phyloP scores from a whole-genome alignment of 345 rosid genomes.

The Trapa incisa region DNA sequence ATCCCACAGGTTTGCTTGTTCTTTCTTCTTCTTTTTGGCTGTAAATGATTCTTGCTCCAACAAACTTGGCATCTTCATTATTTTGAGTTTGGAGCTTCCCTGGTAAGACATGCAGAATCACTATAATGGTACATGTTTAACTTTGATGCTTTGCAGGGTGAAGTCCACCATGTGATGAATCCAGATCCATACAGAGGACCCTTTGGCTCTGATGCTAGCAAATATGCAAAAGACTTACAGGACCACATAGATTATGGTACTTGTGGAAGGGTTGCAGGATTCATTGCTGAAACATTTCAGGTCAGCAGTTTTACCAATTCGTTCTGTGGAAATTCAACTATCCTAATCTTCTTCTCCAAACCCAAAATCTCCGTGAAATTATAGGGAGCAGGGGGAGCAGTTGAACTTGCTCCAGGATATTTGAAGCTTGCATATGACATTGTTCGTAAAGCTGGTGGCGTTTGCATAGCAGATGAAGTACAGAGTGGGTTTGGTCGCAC shows the following conservation, averaged over 20 bases:
- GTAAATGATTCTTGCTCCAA: not conserved
- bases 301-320: constrained; percentile 17
- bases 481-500: constrained; percentile 92
- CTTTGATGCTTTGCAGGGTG: constrained; percentile 40
- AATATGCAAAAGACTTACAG: constrained; percentile 78
- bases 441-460: constrained; percentile 76
- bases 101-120: not conserved
- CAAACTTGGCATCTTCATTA: not conserved
- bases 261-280: constrained; percentile 85
- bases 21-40: not conserved
- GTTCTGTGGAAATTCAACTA: not conserved
- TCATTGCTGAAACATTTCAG: constrained; percentile 92
- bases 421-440: constrained; percentile 65
- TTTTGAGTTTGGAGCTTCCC: not conserved
- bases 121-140: too few species aligned
- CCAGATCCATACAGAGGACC: constrained; percentile 83
- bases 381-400: constrained; percentile 93
- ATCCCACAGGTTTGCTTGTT: constrained; percentile 60
- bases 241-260: constrained; percentile 89
- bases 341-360: not conserved
- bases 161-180: constrained; percentile 78
- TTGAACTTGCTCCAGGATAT: constrained; percentile 92
- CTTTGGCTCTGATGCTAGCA: constrained; percentile 70
- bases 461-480: constrained; percentile 93
- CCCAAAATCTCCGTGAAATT: not conserved